Base-by-base conservation (phyloP, 1,139 yeast species). In the Meyerozyma smithsonii region DNA sequence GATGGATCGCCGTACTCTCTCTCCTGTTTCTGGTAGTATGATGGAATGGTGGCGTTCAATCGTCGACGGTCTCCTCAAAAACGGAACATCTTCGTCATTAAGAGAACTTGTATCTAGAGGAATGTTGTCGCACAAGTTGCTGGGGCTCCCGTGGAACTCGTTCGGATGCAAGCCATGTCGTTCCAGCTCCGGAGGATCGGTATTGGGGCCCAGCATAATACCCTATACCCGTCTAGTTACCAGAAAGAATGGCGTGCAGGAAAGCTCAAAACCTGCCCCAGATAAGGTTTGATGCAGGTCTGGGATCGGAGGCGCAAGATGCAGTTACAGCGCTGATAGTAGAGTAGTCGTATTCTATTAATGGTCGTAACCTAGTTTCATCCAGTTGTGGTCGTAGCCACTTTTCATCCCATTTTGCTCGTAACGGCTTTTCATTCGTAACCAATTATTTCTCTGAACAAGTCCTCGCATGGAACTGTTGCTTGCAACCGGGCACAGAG, bases 401-500 rank as follows among this genome's bases (percentile, higher is more conserved):
- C n/a, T n/a, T n/a, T n/a, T n/a, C n/a, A n/a, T n/a, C n/a, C n/a
- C n/a, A n/a, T n/a, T n/a, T n/a, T n/a, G n/a, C n/a, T n/a, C n/a
- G n/a, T n/a, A n/a, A 21, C 25, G 25, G 25, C 10, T n/a, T n/a
- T n/a, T n/a, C 30, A 3, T 36, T 66, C 69, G 46, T 61, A 58
- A 12, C 89, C 90, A 46, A 86, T 72, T 36, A 85, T 78, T 40
- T 89, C 89, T 46, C 76, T 69, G 57, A 92, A 92, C 41, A 92
- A 66, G 52, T 81, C 70, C 45, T 82, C 81, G 57, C 96, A 84
- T 8, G 92, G 95, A 26, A 92, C 94, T 17, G 75, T 70, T 3
- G 97, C 97, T 35, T 79, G 70, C 62, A 92, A 72, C 54, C 89
- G 77, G 4, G 97, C 86, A 66, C 98, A 92, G 42, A 92, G 71